Percentiles rank a stretch among this genome's conserved stretches.
Evolutionary conservation across 352 stramenopile species (phyloP).

Genomic region (Pythium dissotocum): DNA sequence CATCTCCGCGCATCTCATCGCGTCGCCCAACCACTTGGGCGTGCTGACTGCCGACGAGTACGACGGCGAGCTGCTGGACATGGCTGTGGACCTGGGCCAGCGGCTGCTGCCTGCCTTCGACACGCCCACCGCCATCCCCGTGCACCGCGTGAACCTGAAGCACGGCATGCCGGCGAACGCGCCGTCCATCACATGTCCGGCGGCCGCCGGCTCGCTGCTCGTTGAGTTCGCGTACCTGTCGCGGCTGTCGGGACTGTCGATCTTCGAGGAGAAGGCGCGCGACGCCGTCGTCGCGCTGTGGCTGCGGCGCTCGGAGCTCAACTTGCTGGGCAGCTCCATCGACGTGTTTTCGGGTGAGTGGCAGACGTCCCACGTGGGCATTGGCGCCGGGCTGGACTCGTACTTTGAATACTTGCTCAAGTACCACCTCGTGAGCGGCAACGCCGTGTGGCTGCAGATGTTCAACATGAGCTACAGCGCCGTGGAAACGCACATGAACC

Average conservation of each 20-base stretch:
- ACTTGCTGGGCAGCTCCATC: constrained; percentile 95
- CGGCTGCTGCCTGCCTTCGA: constrained; percentile 97
- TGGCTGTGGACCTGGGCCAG: constrained; percentile 94
- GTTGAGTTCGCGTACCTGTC: constrained; percentile 97
- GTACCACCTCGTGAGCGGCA: constrained; percentile 94
- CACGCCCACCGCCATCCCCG: constrained; percentile 94
- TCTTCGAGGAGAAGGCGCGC: constrained; percentile 65
- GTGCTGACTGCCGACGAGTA: constrained; percentile 80
- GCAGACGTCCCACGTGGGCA: constrained; percentile 74
- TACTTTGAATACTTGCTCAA: constrained; percentile 99
- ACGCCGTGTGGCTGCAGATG: constrained; percentile 92
- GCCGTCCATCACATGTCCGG: constrained; percentile 92
- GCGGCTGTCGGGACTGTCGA: constrained; percentile 52
- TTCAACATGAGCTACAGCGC: constrained; percentile 84
- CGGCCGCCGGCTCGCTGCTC: constrained; percentile 94
- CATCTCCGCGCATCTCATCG: constrained; percentile 89
- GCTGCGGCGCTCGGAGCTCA: constrained; percentile 69
- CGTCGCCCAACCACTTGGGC: constrained; percentile 54
- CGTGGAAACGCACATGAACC: constrained; percentile 77
- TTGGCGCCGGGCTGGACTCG: constrained; percentile 94
- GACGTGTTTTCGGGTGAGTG: constrained; percentile 88
- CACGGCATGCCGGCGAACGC: constrained; percentile 60
- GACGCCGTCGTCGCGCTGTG: constrained; percentile 78
- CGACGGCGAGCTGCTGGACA: constrained; percentile 90
- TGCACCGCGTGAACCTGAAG: constrained; percentile 95